Evolutionary conservation across 192 early-diverging fungal species (phyloP).

Genomic region (Entrophospora sp.): DNA sequence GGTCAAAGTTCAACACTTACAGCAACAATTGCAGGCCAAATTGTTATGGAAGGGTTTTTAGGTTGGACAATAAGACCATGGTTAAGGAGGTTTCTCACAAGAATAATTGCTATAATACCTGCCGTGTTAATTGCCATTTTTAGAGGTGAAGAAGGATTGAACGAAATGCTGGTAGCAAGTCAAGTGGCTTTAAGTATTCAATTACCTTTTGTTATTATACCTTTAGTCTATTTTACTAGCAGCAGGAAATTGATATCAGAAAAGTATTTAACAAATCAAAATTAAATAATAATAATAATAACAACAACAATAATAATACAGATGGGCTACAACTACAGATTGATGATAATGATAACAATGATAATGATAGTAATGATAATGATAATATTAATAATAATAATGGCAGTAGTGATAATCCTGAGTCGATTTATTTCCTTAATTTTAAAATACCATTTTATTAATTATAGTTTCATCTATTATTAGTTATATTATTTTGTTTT

Average conservation of each 20-base stretch:
- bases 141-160: constrained; percentile 53
- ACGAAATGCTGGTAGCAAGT: constrained; percentile 52
- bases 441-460: too few species aligned
- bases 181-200: constrained; percentile 73
- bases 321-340: too few species aligned
- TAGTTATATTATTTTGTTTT: too few species aligned
- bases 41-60: constrained; percentile 73
- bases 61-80: constrained; percentile 51
- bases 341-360: too few species aligned
- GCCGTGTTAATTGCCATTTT: constrained; percentile 56
- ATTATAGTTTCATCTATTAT: too few species aligned
- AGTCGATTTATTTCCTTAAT: too few species aligned
- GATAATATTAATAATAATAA: too few species aligned
- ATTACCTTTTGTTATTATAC: constrained; percentile 72
- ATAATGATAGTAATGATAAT: too few species aligned
- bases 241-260: constrained; percentile 32
- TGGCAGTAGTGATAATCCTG: too few species aligned
- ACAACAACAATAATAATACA: too few species aligned
- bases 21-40: constrained; percentile 74
- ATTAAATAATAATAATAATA: too few species aligned
- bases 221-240: constrained; percentile 59
- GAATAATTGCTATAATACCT: constrained; percentile 62
- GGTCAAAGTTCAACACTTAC: constrained; percentile 73
- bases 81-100: constrained; percentile 58
- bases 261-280: constrained; percentile 23